phyloP scores from a whole-genome alignment of 2,329 filamentous ascomycete species.

The Dendrostoma leiphaemia region DNA sequence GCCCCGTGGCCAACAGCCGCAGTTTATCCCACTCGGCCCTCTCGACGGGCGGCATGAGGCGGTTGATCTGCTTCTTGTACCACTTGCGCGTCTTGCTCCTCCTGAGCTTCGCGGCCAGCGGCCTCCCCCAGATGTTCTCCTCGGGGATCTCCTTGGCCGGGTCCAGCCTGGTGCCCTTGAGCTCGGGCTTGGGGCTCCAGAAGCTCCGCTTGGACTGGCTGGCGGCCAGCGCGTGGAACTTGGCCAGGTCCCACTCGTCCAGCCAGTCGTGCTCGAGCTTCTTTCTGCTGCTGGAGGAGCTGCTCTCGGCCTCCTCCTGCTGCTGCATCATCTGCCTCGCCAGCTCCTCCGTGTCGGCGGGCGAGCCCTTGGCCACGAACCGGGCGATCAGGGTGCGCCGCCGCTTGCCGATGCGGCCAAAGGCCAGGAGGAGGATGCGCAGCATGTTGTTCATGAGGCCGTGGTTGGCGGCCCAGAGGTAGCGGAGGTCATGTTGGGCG shows the following conservation, averaged over 20 bases:
- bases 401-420: constrained; percentile 52
- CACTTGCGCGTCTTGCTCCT: constrained; percentile 44
- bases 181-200: constrained; percentile 25
- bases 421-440: constrained; percentile 45
- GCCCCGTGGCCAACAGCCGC: constrained; percentile 42
- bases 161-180: constrained; percentile 30
- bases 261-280: constrained; percentile 37
- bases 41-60: constrained; percentile 53
- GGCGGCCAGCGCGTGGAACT: constrained; percentile 38
- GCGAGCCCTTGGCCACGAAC: constrained; percentile 35
- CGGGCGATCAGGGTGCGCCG: constrained; percentile 45
- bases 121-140: constrained; percentile 49
- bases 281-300: constrained; percentile 4
- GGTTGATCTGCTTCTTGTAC: constrained; percentile 45
- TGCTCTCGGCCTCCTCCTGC: not conserved
- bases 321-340: constrained; percentile 22
- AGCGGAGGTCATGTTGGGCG: constrained; percentile 43
- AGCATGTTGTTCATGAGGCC: constrained; percentile 48
- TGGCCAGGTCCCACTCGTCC: constrained; percentile 47
- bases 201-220: constrained; percentile 35
- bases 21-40: constrained; percentile 55
- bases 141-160: constrained; percentile 35
- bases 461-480: constrained; percentile 50
- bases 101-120: constrained; percentile 35
- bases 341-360: constrained; percentile 40